Evolutionary conservation across 352 stramenopile genomes (phyloP).

Genomic region (Globisporangium nagaii): DNA sequence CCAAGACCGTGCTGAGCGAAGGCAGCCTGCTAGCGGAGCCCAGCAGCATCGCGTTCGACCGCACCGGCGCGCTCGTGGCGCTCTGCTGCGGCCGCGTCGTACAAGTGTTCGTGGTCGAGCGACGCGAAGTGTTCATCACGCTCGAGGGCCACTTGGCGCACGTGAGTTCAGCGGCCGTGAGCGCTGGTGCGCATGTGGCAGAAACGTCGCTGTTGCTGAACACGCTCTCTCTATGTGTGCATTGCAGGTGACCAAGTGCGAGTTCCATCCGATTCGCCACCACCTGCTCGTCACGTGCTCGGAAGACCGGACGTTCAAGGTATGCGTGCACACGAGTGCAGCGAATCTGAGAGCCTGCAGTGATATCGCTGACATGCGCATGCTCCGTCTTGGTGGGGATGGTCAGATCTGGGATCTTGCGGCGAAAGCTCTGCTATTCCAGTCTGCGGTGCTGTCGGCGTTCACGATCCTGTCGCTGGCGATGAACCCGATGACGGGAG

Average conservation of each 20-base stretch:
- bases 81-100: slow-evolving; percentile 45
- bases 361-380: too few species aligned
- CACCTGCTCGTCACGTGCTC: slow-evolving; percentile 70
- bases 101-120: slow-evolving; percentile 49
- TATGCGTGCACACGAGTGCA: slow-evolving; percentile 10
- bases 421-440: slow-evolving; percentile 54
- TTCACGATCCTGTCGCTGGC: slow-evolving; percentile 65
- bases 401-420: slow-evolving; percentile 82
- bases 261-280: slow-evolving; percentile 65
- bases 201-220: neutral
- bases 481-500: slow-evolving; percentile 55
- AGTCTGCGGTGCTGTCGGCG: slow-evolving; percentile 72
- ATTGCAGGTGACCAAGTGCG: slow-evolving; percentile 55
- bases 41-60: slow-evolving; percentile 55
- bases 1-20: slow-evolving; percentile 35
- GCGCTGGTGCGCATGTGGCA: too few species aligned
- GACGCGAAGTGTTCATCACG: slow-evolving; percentile 48
- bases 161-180: too few species aligned
- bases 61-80: slow-evolving; percentile 51
- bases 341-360: too few species aligned
- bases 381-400: too few species aligned
- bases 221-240: neutral
- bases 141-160: slow-evolving; percentile 64
- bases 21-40: slow-evolving; percentile 27
- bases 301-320: slow-evolving; percentile 84